Conservation (phyloP, 306 rosid species). For the Acmispon strigosus region DNA sequence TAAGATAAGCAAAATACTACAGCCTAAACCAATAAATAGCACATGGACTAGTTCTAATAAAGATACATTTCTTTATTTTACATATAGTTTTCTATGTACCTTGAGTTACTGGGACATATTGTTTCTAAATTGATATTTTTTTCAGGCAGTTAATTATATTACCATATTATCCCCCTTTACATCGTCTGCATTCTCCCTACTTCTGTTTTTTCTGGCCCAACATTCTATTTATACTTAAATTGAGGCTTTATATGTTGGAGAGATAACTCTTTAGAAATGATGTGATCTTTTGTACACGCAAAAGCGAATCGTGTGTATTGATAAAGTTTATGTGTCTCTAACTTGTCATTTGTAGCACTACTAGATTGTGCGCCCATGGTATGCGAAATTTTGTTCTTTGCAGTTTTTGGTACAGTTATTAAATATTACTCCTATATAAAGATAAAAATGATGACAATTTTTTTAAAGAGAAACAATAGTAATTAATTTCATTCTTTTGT, state of each 20-base stretch:
- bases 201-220: no score
- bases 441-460: no score
- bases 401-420: no score
- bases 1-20: background rate
- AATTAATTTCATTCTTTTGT: no score
- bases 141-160: background rate
- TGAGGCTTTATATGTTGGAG: background rate
- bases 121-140: background rate
- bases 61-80: background rate
- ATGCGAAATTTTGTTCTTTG: no score
- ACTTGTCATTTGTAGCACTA: no score
- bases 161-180: background rate
- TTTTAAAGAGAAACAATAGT: no score
- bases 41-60: background rate
- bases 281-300: background rate
- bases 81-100: background rate
- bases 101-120: background rate
- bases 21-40: constrained; percentile 26
- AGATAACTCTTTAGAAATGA: background rate
- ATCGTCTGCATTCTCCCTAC: background rate
- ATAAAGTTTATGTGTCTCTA: no score
- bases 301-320: background rate
- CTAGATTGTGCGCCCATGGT: no score
- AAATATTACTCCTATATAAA: no score
- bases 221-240: background rate